phyloP scores from a whole-genome alignment of 352 stramenopile genomes.

The Globisporangium rhizosaccharum region DNA sequence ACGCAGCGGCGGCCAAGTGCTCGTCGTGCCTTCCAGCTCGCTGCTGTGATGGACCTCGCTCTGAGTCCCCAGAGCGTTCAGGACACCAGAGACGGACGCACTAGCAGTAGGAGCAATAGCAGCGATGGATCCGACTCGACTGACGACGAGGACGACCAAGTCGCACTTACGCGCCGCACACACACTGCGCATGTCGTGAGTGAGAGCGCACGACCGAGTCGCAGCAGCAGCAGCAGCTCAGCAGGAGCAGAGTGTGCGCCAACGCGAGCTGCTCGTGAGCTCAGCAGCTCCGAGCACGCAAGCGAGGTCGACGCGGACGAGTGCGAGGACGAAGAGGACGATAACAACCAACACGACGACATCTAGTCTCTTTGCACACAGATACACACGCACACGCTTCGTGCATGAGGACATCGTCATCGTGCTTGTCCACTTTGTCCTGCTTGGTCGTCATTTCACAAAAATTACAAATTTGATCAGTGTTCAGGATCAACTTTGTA shows the following conservation, averaged over 20 bases:
- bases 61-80: background rate
- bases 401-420: no score
- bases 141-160: conserved; percentile 3
- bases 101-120: background rate
- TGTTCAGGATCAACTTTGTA: no score
- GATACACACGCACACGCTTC: no score
- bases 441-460: no score
- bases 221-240: no score
- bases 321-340: background rate
- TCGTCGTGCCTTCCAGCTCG: conserved; percentile 3
- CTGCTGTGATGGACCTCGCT: background rate
- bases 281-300: no score
- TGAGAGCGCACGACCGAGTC: no score
- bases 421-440: no score
- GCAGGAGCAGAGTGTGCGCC: background rate
- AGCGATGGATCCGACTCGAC: conserved; percentile 10
- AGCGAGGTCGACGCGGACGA: no score
- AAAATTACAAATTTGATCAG: no score
- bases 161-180: no score
- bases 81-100: background rate
- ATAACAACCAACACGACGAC: conserved; percentile 27
- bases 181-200: background rate
- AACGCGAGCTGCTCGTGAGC: background rate
- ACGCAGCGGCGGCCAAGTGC: background rate
- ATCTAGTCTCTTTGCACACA: conserved; percentile 1